Evolutionary conservation across 495 filamentous ascomycete genomes (phyloP).

Genomic region (Aspergillus hancockii): DNA sequence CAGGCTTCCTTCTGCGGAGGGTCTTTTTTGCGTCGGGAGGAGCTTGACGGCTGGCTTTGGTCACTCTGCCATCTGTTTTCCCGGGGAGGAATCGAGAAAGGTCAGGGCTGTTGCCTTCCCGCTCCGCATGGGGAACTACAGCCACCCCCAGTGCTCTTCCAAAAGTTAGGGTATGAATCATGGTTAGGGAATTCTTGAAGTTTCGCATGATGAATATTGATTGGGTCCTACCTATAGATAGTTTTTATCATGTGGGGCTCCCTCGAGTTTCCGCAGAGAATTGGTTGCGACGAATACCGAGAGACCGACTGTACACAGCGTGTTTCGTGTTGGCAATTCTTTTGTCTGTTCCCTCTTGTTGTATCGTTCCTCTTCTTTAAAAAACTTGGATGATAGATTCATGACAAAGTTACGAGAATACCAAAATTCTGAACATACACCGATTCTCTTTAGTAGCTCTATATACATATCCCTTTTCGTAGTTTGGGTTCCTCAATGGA

Average conservation of each 20-base stretch:
- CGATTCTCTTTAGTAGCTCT: slow-evolving; percentile 2
- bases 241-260: slow-evolving; percentile 23
- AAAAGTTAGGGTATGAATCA: slow-evolving; percentile 29
- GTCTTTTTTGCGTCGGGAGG: slow-evolving; percentile 6
- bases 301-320: slow-evolving; percentile 32
- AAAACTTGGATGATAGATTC: slow-evolving; percentile 43
- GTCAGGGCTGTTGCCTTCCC: slow-evolving; percentile 19
- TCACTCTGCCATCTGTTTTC: slow-evolving; percentile 6
- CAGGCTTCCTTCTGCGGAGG: slow-evolving; percentile 2
- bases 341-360: slow-evolving; percentile 45
- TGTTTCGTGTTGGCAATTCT: slow-evolving; percentile 34
- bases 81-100: slow-evolving; percentile 10
- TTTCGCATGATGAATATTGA: slow-evolving; percentile 15
- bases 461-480: background rate
- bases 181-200: slow-evolving; percentile 20
- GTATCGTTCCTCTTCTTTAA: slow-evolving; percentile 30
- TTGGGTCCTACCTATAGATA: slow-evolving; percentile 9
- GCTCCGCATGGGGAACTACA: slow-evolving; percentile 16
- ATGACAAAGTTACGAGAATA: slow-evolving; percentile 48
- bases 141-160: slow-evolving; percentile 18
- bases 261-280: slow-evolving; percentile 33
- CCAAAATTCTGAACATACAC: slow-evolving; percentile 18
- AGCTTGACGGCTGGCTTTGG: background rate
- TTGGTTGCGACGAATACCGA: slow-evolving; percentile 35
- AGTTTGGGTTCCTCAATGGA: background rate